Percentiles rank a stretch among this genome's conserved stretches.
Evolutionary conservation across 495 filamentous ascomycete species (phyloP).

Genomic region (Patellaria atrata): DNA sequence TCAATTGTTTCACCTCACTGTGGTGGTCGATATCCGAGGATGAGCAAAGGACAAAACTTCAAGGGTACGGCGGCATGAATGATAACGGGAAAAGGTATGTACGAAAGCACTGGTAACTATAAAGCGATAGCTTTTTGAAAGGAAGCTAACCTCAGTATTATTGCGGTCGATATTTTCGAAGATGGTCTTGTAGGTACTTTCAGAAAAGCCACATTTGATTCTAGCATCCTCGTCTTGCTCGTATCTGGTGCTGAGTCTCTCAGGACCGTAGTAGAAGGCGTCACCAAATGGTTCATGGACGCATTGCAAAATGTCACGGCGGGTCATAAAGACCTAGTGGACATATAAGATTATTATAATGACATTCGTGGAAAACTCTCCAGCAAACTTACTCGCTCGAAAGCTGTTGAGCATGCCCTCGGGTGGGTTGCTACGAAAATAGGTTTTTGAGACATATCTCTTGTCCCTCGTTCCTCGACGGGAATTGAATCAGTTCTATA

Average conservation of each 20-base stretch:
- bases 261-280: conserved; percentile 88
- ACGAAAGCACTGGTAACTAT: conserved; percentile 8
- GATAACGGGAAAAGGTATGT: neutral
- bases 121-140: conserved; percentile 8
- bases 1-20: neutral
- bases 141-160: conserved; percentile 46
- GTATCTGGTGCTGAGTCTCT: conserved; percentile 64
- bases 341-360: conserved; percentile 4
- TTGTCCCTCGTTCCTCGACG: conserved; percentile 1
- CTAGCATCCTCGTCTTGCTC: conserved; percentile 56
- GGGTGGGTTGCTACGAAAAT: conserved; percentile 92
- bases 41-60: neutral
- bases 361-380: neutral
- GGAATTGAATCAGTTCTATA: conserved; percentile 7
- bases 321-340: conserved; percentile 85
- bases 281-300: conserved; percentile 95
- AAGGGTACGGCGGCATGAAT: neutral
- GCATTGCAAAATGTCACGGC: conserved; percentile 59
- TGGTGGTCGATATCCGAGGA: neutral
- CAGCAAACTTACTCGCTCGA: conserved; percentile 58
- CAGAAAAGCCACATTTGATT: conserved; percentile 55
- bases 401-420: conserved; percentile 85
- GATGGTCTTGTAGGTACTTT: conserved; percentile 63
- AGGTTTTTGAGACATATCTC: conserved; percentile 54
- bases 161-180: conserved; percentile 55